Conservation (phyloP, 2,329 filamentous ascomycete genomes). For the Cercospora sesami region DNA sequence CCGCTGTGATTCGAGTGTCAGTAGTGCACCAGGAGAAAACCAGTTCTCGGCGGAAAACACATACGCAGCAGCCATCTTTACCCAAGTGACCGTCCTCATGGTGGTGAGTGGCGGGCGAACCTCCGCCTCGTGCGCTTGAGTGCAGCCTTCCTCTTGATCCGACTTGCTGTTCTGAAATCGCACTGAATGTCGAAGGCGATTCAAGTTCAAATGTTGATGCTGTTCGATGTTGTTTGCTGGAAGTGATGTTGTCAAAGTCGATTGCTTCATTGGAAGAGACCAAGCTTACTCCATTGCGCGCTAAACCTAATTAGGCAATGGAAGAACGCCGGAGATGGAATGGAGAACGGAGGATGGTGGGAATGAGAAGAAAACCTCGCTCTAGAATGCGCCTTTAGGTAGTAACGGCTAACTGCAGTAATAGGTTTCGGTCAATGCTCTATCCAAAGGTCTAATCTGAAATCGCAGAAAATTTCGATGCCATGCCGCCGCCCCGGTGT, state of each 20-base stretch:
- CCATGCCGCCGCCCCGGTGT: neutral
- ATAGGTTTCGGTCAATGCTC: conserved; percentile 1
- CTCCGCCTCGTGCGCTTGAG: conserved; percentile 26
- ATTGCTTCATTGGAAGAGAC: conserved; percentile 13
- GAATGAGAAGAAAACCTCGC: neutral
- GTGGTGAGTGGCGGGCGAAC: neutral
- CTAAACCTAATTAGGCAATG: conserved; percentile 3
- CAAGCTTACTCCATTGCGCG: neutral
- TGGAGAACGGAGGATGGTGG: neutral
- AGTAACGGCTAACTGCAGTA: neutral
- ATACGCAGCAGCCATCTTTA: conserved; percentile 73
- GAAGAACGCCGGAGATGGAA: neutral
- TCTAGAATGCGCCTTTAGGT: neutral
- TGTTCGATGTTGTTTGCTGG: neutral
- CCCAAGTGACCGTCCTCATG: conserved; percentile 53
- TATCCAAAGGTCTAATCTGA: conserved; percentile 11
- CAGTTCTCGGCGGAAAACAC: conserved; percentile 32
- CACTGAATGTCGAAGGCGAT: neutral
- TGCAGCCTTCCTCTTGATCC: neutral
- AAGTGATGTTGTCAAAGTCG: conserved; percentile 11
- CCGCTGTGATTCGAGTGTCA: conserved; percentile 56
- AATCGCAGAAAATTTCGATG: neutral
- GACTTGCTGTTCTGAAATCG: neutral
- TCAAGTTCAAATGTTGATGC: neutral
- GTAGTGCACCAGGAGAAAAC: neutral